A percentile compares a stretch with the other conserved stretches of the same genome.
phyloP scores from a whole-genome alignment of 441 rosid genomes.

The Theobroma grandiflorum region DNA sequence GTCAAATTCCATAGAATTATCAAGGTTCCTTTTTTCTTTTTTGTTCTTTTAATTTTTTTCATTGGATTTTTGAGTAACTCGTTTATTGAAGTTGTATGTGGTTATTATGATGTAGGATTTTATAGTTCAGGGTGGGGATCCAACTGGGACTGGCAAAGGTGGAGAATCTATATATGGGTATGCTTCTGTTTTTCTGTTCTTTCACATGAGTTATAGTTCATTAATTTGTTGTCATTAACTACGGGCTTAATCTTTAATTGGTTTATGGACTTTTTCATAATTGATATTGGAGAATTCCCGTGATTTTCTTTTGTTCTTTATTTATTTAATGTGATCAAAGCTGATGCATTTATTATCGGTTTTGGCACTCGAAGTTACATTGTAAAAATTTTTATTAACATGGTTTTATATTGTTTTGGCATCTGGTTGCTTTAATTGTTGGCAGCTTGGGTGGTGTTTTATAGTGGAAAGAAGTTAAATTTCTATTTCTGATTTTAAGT shows the following conservation, averaged over 20 bases:
- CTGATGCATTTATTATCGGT: not conserved
- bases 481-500: slow-evolving; percentile 7
- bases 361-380: not conserved
- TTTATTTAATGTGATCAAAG: slow-evolving; percentile 7
- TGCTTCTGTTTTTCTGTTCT: slow-evolving; percentile 15
- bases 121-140: slow-evolving; percentile 99
- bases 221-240: not conserved
- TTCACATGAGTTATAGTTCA: not conserved
- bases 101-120: slow-evolving; percentile 68
- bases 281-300: not conserved
- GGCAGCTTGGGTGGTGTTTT: slow-evolving; percentile 12
- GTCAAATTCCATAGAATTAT: slow-evolving; percentile 90
- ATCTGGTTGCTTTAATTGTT: not conserved
- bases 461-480: not conserved
- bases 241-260: not conserved
- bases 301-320: not conserved
- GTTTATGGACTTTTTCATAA: not conserved
- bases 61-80: not conserved
- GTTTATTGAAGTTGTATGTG: slow-evolving; percentile 17
- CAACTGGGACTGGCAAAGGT: slow-evolving; percentile 97
- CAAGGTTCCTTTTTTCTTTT: slow-evolving; percentile 56
- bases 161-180: slow-evolving; percentile 97
- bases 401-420: not conserved
- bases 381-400: not conserved
- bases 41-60: not conserved